Evolutionary conservation across 345 rosid species (phyloP), one percentile per base, ranked within the genome.

Genomic region (Alliaria petiolata): DNA sequence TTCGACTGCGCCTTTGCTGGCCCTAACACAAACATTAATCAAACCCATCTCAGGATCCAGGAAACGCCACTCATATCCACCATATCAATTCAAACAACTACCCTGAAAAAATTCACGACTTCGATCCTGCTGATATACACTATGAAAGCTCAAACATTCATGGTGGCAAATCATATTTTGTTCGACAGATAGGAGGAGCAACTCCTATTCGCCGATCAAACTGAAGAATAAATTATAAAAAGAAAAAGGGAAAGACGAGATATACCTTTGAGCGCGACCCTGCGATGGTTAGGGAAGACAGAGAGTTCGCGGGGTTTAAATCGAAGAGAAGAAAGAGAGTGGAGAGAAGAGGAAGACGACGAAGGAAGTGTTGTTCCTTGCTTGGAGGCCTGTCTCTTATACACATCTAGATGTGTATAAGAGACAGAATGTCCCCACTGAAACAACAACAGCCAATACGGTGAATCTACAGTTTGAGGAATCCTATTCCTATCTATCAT

Each of bases 1-100:
- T 73, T 82, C 38, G 89, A 79, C 67, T 77, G 70, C 36, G 91
- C 91, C 78, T 81, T 83, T 11, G 76, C 90, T 87, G 79, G 17
- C 47, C 77, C 74, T 72, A 81, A 63, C 50, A 55, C 51, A 40
- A 11, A 34, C 7, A 54, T 3, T 19, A 8, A 50, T 3, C 25
- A 8, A 50, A 46, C 36, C 38, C 50, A 44, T 12, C 7, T 17
- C 15, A 62, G 4, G 28, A 19, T n/a, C n/a, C n/a, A n/a, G 0
- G 33, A 12, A 26, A 25, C 56, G 4, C 31, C 25, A 33, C 19
- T 51, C 53, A 20, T 51, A 42, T 20, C 38, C 22, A n/a, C n/a
- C n/a, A n/a, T n/a, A n/a, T 7, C 17, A n/a, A n/a, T n/a, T 38
- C 65, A 50, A 40, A 35, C 14, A 20, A 20, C n/a, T 3, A 51